Conservation (phyloP, 495 filamentous ascomycete species). For the Aspergillus diversus region DNA sequence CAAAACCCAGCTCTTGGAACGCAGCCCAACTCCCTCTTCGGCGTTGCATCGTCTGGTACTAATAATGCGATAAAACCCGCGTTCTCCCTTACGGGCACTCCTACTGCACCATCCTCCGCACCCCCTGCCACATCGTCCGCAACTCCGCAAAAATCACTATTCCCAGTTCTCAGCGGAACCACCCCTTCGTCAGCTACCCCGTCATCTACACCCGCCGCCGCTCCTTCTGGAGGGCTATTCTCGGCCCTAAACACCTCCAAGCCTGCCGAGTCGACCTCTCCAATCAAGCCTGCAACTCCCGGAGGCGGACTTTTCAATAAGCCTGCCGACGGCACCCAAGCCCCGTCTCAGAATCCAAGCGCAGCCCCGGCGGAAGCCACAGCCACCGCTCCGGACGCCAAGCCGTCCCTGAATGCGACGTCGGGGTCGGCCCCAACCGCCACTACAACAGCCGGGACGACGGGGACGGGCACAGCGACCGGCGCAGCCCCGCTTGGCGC, state of each 20-base stretch:
- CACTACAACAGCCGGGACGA: slow-evolving; percentile 28
- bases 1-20: slow-evolving; percentile 21
- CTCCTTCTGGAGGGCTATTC: slow-evolving; percentile 44
- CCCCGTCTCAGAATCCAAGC: slow-evolving; percentile 25
- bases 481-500: slow-evolving; percentile 53
- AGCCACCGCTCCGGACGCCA: slow-evolving; percentile 21
- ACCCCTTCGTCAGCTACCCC: slow-evolving; percentile 41
- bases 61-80: slow-evolving; percentile 36
- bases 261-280: slow-evolving; percentile 36
- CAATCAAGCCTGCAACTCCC: slow-evolving; percentile 30
- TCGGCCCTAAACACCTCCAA: slow-evolving; percentile 37
- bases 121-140: slow-evolving; percentile 40
- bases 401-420: slow-evolving; percentile 21
- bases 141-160: slow-evolving; percentile 46
- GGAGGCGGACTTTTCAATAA: slow-evolving; percentile 35
- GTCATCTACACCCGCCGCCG: slow-evolving; percentile 44
- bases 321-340: slow-evolving; percentile 30
- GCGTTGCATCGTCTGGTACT: slow-evolving; percentile 33
- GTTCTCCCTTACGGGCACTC: slow-evolving; percentile 32
- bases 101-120: slow-evolving; percentile 32
- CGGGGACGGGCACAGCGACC: slow-evolving; percentile 26
- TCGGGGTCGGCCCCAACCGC: slow-evolving; percentile 27
- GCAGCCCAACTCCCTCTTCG: slow-evolving; percentile 44
- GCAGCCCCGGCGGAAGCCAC: slow-evolving; percentile 17
- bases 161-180: slow-evolving; percentile 39